Evolutionary conservation across 2,329 filamentous ascomycete species (phyloP).

Genomic region (Corynespora cassiicola): DNA sequence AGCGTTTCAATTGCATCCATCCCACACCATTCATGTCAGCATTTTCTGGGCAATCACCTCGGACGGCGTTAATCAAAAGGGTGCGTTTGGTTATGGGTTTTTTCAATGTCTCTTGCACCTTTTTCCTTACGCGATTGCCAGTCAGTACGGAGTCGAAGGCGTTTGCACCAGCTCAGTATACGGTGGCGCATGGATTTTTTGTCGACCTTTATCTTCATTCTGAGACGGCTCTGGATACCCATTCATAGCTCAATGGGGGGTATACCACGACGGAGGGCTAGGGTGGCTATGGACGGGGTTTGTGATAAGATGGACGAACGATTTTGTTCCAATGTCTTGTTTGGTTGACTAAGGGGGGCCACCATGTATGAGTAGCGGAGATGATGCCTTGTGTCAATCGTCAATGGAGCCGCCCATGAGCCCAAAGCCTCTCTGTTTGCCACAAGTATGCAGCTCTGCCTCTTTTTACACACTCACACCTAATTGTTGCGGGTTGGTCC

Average conservation of each 20-base stretch:
- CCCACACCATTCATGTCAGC: constrained; percentile 37
- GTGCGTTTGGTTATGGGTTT: constrained; percentile 33
- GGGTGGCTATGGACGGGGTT: constrained; percentile 9
- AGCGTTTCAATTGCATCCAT: constrained; percentile 26
- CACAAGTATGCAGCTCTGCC: too few species aligned
- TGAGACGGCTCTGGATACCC: constrained; percentile 44
- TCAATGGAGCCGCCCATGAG: constrained; percentile 26
- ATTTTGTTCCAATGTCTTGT: constrained; percentile 15
- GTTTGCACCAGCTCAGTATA: constrained; percentile 26
- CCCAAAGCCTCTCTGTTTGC: too few species aligned
- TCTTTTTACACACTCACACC: background rate
- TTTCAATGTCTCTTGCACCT: constrained; percentile 23
- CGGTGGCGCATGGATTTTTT: constrained; percentile 29
- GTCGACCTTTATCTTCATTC: constrained; percentile 41
- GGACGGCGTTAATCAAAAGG: constrained; percentile 45
- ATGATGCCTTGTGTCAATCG: constrained; percentile 20
- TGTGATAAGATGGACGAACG: constrained; percentile 35
- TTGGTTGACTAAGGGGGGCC: constrained; percentile 11
- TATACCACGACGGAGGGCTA: constrained; percentile 32
- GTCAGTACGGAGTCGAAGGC: constrained; percentile 33
- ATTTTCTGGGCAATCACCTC: constrained; percentile 34
- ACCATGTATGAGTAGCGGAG: constrained; percentile 34
- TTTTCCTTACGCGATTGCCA: constrained; percentile 33
- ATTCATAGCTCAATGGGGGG: constrained; percentile 39
- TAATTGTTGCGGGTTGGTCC: too few species aligned